Base-by-base conservation (phyloP, 2,329 filamentous ascomycete genomes). In the Diplodia sapinea region DNA sequence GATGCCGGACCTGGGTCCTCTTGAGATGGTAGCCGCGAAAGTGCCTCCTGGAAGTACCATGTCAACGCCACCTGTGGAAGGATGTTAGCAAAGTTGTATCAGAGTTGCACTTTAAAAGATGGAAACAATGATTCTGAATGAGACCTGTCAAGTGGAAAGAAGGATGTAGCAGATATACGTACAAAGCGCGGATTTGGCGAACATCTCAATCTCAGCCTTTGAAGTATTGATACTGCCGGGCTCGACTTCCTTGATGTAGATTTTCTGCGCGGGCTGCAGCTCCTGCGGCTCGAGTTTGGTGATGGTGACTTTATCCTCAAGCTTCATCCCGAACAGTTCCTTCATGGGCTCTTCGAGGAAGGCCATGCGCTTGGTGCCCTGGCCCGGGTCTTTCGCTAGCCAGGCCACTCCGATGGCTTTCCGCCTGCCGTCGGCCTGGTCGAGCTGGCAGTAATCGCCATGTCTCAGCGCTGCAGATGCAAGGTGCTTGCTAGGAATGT, bases 271-370 rank as follows among this genome's bases (percentile, higher is more conserved):
- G 52, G 73, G 71, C 63, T 70, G 75, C 73, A 72, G 74, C 5
- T 70, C 66, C 59, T 74, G 71, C 33, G 55, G 52, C 20, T 83
- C 83, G 11, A 85, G 83, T 69, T 80, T 84, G 2, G 84, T 81
- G 29, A 94, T 85, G 8, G 84, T 83, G 57, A 96, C 82, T 62
- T 88, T 85, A 59, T 93, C 91, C 17, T 88, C 88, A 4, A 95
- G 82, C 69, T 90, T 89, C 72, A 96, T 86, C 0, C 87, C 87
- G 71, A 91, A 91, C 7, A 87, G 85, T 43, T 91, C 89, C 70
- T 91, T 89, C 65, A 96, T 87, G 6, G 87, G 83, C 70, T 91
- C 89, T 26, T 91, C 80, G 89, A 81, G 92, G 87, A 82, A 94
- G 29, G 76, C 77, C 56, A 79, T 76, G 3, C 74, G 73, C 66